These are phyloP conservation scores for Coccomyxa subellipsoidea DNA, from an alignment of 163 green algal genomes.

Conservation along the genomic window DNA sequence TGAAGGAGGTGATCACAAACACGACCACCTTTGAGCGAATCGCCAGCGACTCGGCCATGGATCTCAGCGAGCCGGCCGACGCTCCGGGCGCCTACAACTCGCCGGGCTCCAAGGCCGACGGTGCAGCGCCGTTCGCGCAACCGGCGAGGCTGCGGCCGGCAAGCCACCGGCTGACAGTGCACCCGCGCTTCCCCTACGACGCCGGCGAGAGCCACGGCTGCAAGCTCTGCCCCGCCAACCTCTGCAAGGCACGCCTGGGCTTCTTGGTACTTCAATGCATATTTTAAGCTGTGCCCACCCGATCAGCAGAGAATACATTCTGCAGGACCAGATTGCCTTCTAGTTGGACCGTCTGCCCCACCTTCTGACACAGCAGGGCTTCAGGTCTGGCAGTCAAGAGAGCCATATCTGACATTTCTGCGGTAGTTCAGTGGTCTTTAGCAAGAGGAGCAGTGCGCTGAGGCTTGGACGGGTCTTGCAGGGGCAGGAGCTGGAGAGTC, in stretches of 20 bases:
- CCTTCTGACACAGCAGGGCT: too few relatives aligned
- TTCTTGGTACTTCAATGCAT: background rate
- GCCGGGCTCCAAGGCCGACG: too few relatives aligned
- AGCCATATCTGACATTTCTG: background rate
- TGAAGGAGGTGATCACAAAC: constrained; percentile 76
- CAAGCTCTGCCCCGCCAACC: constrained; percentile 68
- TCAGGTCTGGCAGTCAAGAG: too few relatives aligned
- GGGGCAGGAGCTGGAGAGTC: constrained; percentile 60
- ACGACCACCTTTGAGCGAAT: constrained; percentile 51
- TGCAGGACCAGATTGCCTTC: background rate
- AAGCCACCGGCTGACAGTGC: constrained; percentile 38
- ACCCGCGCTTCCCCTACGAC: constrained; percentile 32
- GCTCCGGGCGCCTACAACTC: background rate
- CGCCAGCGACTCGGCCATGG: background rate
- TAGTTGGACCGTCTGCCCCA: too few relatives aligned
- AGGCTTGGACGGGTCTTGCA: constrained; percentile 4
- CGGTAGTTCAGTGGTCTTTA: background rate
- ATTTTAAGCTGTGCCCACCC: too few relatives aligned
- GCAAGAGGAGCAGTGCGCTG: background rate
- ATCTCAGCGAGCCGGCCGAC: background rate
- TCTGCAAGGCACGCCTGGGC: constrained; percentile 69
- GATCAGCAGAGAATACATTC: too few relatives aligned
- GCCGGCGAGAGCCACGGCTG: constrained; percentile 55
- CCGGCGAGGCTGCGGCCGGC: background rate
- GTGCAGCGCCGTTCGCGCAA: too few relatives aligned